Percentiles rank a stretch among this genome's conserved stretches.
These are phyloP conservation scores for Cylindrotheca fusiformis DNA, from an alignment of 108 stramenopile genomes.

Conservation along the genomic window DNA sequence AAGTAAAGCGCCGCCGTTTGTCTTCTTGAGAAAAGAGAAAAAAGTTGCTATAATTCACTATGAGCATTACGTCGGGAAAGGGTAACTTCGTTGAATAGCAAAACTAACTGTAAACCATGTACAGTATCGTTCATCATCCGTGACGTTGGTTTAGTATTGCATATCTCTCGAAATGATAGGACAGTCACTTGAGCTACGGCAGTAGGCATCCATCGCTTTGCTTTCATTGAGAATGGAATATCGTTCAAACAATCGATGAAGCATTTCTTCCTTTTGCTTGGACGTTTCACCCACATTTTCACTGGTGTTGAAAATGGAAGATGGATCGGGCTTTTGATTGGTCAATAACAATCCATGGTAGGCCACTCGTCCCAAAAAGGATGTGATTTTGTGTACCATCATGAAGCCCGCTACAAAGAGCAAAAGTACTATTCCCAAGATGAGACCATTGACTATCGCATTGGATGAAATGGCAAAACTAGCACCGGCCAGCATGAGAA, in stretches of 20 bases:
- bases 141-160: too few relatives aligned
- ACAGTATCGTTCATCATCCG: too few relatives aligned
- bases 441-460: neutral
- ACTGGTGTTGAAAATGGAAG: neutral
- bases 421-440: neutral
- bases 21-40: too few relatives aligned
- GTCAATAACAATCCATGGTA: slow-evolving; percentile 16
- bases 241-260: neutral
- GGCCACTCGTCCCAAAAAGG: slow-evolving; percentile 9
- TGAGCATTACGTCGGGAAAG: too few relatives aligned
- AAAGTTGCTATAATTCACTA: too few relatives aligned
- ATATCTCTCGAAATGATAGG: too few relatives aligned
- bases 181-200: too few relatives aligned
- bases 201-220: neutral
- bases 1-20: too few relatives aligned
- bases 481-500: neutral
- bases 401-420: neutral
- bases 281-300: neutral
- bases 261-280: neutral
- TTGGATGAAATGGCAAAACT: slow-evolving; percentile 3
- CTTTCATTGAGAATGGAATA: neutral
- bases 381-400: slow-evolving; percentile 2
- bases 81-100: too few relatives aligned
- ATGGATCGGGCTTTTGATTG: slow-evolving; percentile 1
- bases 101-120: too few relatives aligned